A percentile compares a stretch with the other conserved stretches of the same genome.
Conservation (phyloP, 1,284 basidiomycete genomes). For the Xerocomus nothofagi region DNA sequence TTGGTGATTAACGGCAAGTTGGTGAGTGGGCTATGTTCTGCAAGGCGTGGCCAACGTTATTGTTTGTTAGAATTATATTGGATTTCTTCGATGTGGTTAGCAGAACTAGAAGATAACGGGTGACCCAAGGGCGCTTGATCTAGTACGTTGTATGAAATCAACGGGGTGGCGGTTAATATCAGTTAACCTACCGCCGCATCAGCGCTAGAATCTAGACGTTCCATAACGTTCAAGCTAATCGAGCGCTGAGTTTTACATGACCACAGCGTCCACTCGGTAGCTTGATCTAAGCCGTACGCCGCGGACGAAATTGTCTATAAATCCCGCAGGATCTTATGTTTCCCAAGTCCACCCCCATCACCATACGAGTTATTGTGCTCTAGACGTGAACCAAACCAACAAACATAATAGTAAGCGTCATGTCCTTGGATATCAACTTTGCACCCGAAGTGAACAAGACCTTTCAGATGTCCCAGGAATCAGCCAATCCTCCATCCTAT, state of each 20-base stretch:
- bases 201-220: constrained; percentile 10
- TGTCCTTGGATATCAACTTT: not conserved
- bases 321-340: not conserved
- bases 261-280: not conserved
- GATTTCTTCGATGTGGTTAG: not conserved
- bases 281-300: not conserved
- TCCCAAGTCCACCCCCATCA: not conserved
- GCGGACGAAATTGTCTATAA: constrained; percentile 16
- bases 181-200: not conserved
- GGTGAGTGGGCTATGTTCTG: not conserved
- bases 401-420: constrained; percentile 11
- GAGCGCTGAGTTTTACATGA: not conserved
- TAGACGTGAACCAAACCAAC: not conserved
- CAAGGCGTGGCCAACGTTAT: constrained; percentile 5
- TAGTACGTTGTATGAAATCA: not conserved
- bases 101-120: not conserved
- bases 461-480: constrained; percentile 8
- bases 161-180: not conserved
- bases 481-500: constrained; percentile 5
- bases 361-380: not conserved
- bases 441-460: not conserved
- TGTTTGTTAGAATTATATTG: not conserved
- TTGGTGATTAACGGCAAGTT: not conserved
- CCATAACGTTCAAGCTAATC: not conserved
- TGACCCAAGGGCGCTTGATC: not conserved